Evolutionary conservation across 2,329 filamentous ascomycete species (phyloP).

Genomic region (Periconia sp.): DNA sequence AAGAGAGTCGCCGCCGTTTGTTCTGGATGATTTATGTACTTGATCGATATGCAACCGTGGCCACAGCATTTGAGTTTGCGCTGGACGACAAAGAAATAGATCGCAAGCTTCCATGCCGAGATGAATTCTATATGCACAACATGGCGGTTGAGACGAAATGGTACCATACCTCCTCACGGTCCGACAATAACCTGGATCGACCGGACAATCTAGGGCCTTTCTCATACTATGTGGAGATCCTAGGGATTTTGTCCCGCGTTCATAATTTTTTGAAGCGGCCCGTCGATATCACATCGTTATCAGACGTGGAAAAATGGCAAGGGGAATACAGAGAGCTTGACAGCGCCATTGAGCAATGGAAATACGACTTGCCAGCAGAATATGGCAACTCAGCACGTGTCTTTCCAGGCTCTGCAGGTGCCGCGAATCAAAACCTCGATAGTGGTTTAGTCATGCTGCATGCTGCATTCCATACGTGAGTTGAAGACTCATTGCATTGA

Average conservation of each 20-base stretch:
- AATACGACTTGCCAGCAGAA: slow-evolving; percentile 77
- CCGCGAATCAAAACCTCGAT: slow-evolving; percentile 69
- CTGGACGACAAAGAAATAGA: slow-evolving; percentile 89
- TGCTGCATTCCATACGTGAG: slow-evolving; percentile 80
- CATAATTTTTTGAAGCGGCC: slow-evolving; percentile 87
- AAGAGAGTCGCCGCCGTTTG: slow-evolving; percentile 78
- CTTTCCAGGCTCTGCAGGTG: slow-evolving; percentile 61
- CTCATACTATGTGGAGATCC: slow-evolving; percentile 85
- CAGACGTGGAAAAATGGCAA: slow-evolving; percentile 90
- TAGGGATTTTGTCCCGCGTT: slow-evolving; percentile 83
- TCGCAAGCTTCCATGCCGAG: slow-evolving; percentile 80
- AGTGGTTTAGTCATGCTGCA: slow-evolving; percentile 91
- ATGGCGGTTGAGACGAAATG: slow-evolving; percentile 81
- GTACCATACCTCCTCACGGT: slow-evolving; percentile 59
- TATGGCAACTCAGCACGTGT: slow-evolving; percentile 83
- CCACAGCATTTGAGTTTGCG: slow-evolving; percentile 89
- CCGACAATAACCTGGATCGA: slow-evolving; percentile 67
- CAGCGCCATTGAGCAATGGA: slow-evolving; percentile 77
- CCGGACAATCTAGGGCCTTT: slow-evolving; percentile 85
- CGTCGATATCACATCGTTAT: slow-evolving; percentile 69
- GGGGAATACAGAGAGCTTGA: slow-evolving; percentile 83
- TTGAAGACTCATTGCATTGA: slow-evolving; percentile 21
- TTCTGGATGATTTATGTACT: slow-evolving; percentile 96
- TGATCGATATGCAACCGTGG: slow-evolving; percentile 86
- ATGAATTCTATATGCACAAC: slow-evolving; percentile 83